Conservation (phyloP, 495 filamentous ascomycete species). For the Talaromyces nanjingensis region DNA sequence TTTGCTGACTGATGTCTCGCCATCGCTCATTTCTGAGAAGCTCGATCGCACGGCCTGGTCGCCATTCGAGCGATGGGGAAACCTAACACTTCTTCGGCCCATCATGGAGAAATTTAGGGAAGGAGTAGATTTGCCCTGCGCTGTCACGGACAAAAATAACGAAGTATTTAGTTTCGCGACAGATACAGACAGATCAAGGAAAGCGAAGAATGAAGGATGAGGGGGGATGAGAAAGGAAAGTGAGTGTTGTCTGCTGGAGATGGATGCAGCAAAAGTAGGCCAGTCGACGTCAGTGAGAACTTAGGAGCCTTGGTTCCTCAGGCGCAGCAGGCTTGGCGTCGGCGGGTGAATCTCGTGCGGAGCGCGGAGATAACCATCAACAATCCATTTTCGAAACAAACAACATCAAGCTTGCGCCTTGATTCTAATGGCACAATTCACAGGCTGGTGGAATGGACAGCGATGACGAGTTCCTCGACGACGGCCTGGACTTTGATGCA, state of each 20-base stretch:
- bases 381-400: neutral
- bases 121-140: constrained; percentile 10
- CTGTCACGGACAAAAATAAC: neutral
- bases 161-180: neutral
- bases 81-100: constrained; percentile 76
- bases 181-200: neutral
- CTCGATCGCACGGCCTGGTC: constrained; percentile 57
- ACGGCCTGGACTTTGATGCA: constrained; percentile 50
- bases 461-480: constrained; percentile 61
- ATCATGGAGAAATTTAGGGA: constrained; percentile 46
- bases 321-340: constrained; percentile 2
- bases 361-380: neutral
- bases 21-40: constrained; percentile 77
- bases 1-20: constrained; percentile 40
- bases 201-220: neutral
- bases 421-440: constrained; percentile 30
- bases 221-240: neutral
- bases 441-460: constrained; percentile 45
- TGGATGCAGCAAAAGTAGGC: no score
- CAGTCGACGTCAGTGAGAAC: constrained; percentile 3
- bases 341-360: neutral
- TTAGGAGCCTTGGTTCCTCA: constrained; percentile 2
- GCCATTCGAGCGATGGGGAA: constrained; percentile 58
- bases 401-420: neutral
- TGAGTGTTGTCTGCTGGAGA: neutral